Conservation (phyloP, 345 rosid genomes). For the Mangifera indica region DNA sequence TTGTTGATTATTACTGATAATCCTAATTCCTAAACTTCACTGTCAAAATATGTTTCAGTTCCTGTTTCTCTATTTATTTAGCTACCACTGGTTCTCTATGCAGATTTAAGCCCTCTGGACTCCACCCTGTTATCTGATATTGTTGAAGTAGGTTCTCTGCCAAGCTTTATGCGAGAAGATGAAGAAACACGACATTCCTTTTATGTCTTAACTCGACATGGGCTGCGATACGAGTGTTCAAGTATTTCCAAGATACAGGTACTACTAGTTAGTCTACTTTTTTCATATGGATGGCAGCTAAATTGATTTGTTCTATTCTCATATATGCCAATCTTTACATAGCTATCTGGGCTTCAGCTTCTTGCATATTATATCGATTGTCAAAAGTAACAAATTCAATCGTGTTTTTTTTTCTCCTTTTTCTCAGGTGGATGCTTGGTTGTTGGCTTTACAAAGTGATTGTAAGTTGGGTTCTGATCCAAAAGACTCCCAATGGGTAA, state of each 20-base stretch:
- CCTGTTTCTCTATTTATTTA: not conserved
- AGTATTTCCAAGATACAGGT: slow-evolving; percentile 76
- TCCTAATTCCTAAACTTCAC: not conserved
- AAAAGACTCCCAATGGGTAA: slow-evolving; percentile 40
- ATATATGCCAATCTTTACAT: not conserved
- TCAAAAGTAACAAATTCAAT: too few species aligned
- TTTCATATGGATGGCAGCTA: not conserved
- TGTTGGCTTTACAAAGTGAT: slow-evolving; percentile 49
- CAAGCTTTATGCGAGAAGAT: slow-evolving; percentile 65
- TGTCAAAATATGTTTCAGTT: not conserved
- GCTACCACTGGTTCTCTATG: too few species aligned
- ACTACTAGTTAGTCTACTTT: not conserved
- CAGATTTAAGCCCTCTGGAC: slow-evolving; percentile 96
- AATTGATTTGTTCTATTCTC: not conserved
- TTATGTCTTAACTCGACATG: slow-evolving; percentile 70
- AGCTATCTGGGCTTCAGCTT: not conserved
- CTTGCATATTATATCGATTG: not conserved
- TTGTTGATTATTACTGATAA: slow-evolving; percentile 19
- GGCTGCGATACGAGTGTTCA: slow-evolving; percentile 82
- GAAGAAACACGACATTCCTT: slow-evolving; percentile 57
- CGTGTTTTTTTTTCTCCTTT: not conserved
- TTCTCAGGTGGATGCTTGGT: slow-evolving; percentile 74
- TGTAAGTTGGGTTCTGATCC: slow-evolving; percentile 42
- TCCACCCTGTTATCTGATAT: slow-evolving; percentile 78
- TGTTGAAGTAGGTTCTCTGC: slow-evolving; percentile 68